A percentile compares a stretch with the other conserved stretches of the same genome.
These are phyloP conservation scores for Metarhizium brunneum DNA, from an alignment of 2,329 filamentous ascomycete genomes.

Conservation along the genomic window DNA sequence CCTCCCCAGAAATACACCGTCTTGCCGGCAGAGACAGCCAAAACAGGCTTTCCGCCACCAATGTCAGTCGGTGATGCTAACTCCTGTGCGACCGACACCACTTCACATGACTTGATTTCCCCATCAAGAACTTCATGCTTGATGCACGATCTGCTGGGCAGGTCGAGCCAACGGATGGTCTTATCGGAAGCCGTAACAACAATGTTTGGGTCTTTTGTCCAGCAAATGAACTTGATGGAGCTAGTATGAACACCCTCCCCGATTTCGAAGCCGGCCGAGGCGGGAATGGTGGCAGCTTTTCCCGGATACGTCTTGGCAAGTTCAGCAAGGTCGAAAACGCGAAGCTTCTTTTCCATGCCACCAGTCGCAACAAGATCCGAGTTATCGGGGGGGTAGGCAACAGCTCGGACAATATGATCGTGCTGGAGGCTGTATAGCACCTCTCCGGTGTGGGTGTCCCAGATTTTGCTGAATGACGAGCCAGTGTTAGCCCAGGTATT, in stretches of 20 bases:
- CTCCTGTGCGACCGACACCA: conserved; percentile 58
- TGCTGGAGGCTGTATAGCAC: conserved; percentile 80
- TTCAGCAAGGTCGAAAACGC: conserved; percentile 78
- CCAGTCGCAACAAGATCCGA: conserved; percentile 85
- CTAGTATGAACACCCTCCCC: conserved; percentile 74
- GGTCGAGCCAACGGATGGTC: conserved; percentile 88
- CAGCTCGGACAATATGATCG: conserved; percentile 87
- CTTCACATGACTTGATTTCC: conserved; percentile 84
- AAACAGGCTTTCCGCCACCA: conserved; percentile 58
- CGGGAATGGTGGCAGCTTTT: conserved; percentile 38
- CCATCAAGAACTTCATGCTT: conserved; percentile 72
- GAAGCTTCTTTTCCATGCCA: conserved; percentile 92
- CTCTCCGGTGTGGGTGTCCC: conserved; percentile 94
- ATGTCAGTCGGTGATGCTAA: conserved; percentile 52
- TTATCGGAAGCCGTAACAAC: conserved; percentile 89
- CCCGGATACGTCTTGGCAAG: conserved; percentile 32
- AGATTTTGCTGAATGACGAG: conserved; percentile 64
- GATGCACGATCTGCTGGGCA: conserved; percentile 66
- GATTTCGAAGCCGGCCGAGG: conserved; percentile 72
- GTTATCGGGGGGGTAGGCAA: conserved; percentile 78
- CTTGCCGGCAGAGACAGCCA: conserved; percentile 91
- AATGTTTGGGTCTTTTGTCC: conserved; percentile 81
- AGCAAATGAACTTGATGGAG: conserved; percentile 93
- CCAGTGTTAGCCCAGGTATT: conserved; percentile 13
- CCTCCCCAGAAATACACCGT: conserved; percentile 89